Evolutionary conservation across 2,329 filamentous ascomycete species (phyloP).

Genomic region (Cordyceps tenuipes): DNA sequence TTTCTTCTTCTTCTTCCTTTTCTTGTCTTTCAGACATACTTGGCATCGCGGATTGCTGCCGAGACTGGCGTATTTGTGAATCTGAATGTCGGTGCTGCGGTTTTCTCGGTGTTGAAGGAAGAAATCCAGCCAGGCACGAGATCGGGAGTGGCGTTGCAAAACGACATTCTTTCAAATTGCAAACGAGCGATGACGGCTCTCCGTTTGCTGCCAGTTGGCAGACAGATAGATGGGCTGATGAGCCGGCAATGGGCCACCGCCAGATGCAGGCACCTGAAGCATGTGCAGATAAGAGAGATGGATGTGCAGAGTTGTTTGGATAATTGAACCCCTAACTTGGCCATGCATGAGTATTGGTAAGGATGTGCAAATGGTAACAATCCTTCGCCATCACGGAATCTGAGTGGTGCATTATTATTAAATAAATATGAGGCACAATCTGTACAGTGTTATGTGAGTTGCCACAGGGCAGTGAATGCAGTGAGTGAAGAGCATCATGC

Average conservation of each 20-base stretch:
- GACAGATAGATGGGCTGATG: background rate
- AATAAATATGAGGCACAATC: background rate
- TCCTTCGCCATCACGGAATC: background rate
- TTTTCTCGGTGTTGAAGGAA: background rate
- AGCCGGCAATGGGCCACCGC: background rate
- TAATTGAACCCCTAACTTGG: background rate
- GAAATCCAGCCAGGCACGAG: background rate
- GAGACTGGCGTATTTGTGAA: background rate
- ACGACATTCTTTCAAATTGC: background rate
- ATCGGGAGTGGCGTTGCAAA: background rate
- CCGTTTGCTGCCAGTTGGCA: conserved; percentile 5
- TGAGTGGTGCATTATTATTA: background rate
- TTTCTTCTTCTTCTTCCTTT: background rate
- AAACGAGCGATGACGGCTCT: background rate
- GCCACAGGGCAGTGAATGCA: background rate
- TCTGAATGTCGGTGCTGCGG: background rate
- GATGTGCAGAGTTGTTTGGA: background rate
- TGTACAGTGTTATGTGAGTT: background rate
- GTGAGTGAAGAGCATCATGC: no score
- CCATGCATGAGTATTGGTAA: no score
- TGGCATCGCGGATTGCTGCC: conserved; percentile 4
- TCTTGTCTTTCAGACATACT: background rate
- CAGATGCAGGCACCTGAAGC: conserved; percentile 1
- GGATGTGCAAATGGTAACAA: no score
- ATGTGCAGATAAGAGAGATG: background rate